Conservation (phyloP, 306 rosid species). For the Acacia confusa region DNA sequence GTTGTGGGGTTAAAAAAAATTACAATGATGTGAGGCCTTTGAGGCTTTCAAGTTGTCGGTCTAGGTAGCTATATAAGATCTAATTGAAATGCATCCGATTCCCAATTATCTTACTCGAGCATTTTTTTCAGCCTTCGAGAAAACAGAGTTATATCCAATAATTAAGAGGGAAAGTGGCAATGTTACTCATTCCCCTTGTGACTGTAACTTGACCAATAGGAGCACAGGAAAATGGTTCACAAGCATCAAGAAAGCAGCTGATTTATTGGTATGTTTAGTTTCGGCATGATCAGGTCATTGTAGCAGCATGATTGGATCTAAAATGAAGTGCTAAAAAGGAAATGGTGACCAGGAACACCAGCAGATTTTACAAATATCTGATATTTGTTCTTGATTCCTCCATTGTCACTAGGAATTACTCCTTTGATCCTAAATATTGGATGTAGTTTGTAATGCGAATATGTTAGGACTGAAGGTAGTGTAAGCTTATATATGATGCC, state of each 20-base stretch:
- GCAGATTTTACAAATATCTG: not conserved
- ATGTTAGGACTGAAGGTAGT: too few species aligned
- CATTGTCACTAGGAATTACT: not conserved
- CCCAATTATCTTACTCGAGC: not conserved
- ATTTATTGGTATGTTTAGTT: not conserved
- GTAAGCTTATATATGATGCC: not conserved
- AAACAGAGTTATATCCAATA: slow-evolving; percentile 2
- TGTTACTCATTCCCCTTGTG: slow-evolving; percentile 14
- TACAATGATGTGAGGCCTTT: not conserved
- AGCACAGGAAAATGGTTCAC: not conserved
- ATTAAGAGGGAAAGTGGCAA: slow-evolving; percentile 18
- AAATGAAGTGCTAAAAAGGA: slow-evolving; percentile 11
- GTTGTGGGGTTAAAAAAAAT: slow-evolving; percentile 1
- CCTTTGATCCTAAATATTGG: too few species aligned
- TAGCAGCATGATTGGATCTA: slow-evolving; percentile 29
- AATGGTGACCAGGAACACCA: slow-evolving; percentile 17
- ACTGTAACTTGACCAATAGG: not conserved
- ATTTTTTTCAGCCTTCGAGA: not conserved
- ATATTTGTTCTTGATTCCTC: not conserved
- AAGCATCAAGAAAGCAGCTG: not conserved
- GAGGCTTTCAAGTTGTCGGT: slow-evolving; percentile 20
- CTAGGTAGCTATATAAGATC: slow-evolving; percentile 36
- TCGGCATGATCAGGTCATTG: slow-evolving; percentile 19
- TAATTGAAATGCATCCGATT: slow-evolving; percentile 32
- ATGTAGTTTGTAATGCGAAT: too few species aligned